Conservation (phyloP, 148 eudicot species). For the Amaranthus palmeri region DNA sequence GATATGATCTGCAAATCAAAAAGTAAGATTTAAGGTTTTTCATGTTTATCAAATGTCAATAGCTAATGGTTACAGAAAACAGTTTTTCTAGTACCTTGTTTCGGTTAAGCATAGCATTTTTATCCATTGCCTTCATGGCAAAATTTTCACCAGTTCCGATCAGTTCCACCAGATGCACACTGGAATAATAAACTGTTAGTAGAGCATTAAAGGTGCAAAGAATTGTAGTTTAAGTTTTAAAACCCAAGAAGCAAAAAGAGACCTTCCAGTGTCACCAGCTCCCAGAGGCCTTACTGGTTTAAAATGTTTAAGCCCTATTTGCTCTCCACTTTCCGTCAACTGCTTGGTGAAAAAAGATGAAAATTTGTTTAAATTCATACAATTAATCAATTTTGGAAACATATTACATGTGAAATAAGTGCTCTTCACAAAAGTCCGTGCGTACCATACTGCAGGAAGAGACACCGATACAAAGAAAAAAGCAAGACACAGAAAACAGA, state of each 20-base stretch:
- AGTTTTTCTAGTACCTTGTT: slow-evolving; percentile 58
- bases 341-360: slow-evolving; percentile 23
- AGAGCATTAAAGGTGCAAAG: neutral
- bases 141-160: slow-evolving; percentile 69
- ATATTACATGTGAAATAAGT: neutral
- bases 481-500: neutral
- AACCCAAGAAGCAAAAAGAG: slow-evolving; percentile 6
- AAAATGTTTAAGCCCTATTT: slow-evolving; percentile 82
- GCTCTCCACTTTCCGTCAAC: slow-evolving; percentile 77
- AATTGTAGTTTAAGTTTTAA: slow-evolving; percentile 2
- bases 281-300: slow-evolving; percentile 87
- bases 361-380: neutral
- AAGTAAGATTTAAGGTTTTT: neutral
- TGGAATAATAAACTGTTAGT: slow-evolving; percentile 23
- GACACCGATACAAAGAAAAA: neutral
- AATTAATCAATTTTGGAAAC: neutral
- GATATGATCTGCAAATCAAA: neutral
- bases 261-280: slow-evolving; percentile 95
- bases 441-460: neutral
- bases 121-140: slow-evolving; percentile 99
- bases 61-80: neutral
- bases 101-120: slow-evolving; percentile 79
- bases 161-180: slow-evolving; percentile 96
- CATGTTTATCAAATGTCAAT: neutral
- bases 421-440: neutral